Conservation (phyloP, 768 basidiomycete genomes). For the Russula abietina region DNA sequence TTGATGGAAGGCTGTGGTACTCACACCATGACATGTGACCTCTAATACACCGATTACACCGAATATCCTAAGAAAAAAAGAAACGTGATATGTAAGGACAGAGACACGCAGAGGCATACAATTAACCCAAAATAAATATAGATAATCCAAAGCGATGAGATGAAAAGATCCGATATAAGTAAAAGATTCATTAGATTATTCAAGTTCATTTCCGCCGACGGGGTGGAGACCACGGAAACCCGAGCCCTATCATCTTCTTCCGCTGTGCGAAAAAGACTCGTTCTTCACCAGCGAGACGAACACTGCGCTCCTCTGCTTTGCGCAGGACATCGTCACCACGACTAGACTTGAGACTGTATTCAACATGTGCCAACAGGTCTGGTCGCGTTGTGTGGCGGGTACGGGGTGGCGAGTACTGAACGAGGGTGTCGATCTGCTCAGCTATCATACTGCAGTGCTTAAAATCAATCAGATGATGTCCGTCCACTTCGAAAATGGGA, state of each 20-base stretch:
- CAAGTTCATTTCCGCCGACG: background rate
- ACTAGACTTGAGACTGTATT: constrained; percentile 8
- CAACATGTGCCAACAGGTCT: constrained; percentile 6
- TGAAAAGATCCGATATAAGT: background rate
- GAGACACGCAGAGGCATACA: background rate
- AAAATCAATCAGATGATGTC: constrained; percentile 8
- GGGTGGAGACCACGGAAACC: constrained; percentile 7
- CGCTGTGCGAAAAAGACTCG: background rate
- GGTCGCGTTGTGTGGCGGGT: background rate
- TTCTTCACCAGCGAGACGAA: background rate
- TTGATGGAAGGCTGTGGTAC: background rate
- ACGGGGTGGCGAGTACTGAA: constrained; percentile 7
- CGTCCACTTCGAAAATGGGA: constrained; percentile 1
- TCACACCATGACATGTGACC: background rate
- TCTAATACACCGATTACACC: background rate
- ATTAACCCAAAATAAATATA: background rate
- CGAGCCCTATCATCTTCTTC: background rate
- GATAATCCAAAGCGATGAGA: background rate
- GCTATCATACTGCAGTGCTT: background rate
- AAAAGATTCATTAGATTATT: background rate
- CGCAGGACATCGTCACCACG: background rate
- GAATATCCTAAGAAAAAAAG: background rate
- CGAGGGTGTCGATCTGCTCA: constrained; percentile 6
- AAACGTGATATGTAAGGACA: background rate
- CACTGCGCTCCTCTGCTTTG: background rate